These are phyloP conservation scores for Elsinoe ampelina DNA, from an alignment of 2,329 filamentous ascomycete species.

Conservation along the genomic window DNA sequence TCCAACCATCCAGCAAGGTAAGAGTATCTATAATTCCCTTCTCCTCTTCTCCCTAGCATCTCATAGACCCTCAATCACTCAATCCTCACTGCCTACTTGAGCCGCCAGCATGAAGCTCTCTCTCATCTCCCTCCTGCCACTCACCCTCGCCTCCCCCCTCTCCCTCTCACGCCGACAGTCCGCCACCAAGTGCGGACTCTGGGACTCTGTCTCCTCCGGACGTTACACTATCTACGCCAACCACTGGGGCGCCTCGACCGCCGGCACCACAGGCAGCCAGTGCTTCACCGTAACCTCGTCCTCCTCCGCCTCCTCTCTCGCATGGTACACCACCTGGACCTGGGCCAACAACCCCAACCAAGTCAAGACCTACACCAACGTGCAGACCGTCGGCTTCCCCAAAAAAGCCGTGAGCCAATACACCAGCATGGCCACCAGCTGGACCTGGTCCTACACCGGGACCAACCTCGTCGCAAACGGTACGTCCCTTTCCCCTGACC, in stretches of 20 bases:
- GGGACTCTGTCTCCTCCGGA: background rate
- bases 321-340: slow-evolving; percentile 14
- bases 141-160: background rate
- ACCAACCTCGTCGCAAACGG: slow-evolving; percentile 9
- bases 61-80: background rate
- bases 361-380: slow-evolving; percentile 11
- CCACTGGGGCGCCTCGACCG: slow-evolving; percentile 17
- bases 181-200: slow-evolving; percentile 2
- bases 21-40: too few species aligned
- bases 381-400: slow-evolving; percentile 4
- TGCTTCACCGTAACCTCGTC: slow-evolving; percentile 16
- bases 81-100: background rate
- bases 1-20: too few species aligned
- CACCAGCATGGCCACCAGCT: slow-evolving; percentile 11
- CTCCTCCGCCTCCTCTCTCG: background rate
- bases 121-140: background rate
- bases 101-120: background rate
- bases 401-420: slow-evolving; percentile 8
- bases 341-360: slow-evolving; percentile 12
- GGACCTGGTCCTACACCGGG: slow-evolving; percentile 14
- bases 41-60: too few species aligned
- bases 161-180: slow-evolving; percentile 5
- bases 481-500: background rate
- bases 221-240: slow-evolving; percentile 19
- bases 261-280: slow-evolving; percentile 16